These are phyloP conservation scores for Stemphylium vesicarium DNA, from an alignment of 2,329 filamentous ascomycete genomes.

Conservation along the genomic window DNA sequence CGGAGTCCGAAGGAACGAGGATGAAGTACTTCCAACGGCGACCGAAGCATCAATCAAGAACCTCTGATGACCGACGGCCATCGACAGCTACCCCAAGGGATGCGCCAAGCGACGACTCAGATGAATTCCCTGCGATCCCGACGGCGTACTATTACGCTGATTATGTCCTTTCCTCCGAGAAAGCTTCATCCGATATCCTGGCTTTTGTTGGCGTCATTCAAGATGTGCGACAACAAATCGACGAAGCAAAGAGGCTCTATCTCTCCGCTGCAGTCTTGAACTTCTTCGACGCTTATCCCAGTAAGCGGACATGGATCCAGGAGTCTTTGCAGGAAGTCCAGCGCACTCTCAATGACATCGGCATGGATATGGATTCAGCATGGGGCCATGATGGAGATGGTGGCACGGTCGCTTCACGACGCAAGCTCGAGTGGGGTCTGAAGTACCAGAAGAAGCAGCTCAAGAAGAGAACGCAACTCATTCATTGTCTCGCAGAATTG, in stretches of 20 bases:
- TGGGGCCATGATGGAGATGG: constrained; percentile 29
- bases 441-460: constrained; percentile 37
- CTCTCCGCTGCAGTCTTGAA: constrained; percentile 23
- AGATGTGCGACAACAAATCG: constrained; percentile 34
- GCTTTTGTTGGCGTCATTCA: constrained; percentile 35
- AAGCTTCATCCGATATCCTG: constrained; percentile 32
- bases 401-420: constrained; percentile 28
- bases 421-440: constrained; percentile 40
- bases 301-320: constrained; percentile 36
- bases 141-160: constrained; percentile 39
- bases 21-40: constrained; percentile 23
- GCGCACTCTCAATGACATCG: constrained; percentile 37
- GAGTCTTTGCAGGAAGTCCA: constrained; percentile 30
- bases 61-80: constrained; percentile 12
- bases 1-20: constrained; percentile 6
- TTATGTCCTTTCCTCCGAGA: constrained; percentile 28
- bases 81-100: constrained; percentile 6
- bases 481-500: constrained; percentile 36
- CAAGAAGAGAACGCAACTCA: constrained; percentile 27
- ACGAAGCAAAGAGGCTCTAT: constrained; percentile 37
- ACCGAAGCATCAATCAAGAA: constrained; percentile 8
- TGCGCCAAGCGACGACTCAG: constrained; percentile 16
- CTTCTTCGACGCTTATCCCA: constrained; percentile 32
- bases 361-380: constrained; percentile 35
- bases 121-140: constrained; percentile 25